Base-by-base conservation (phyloP, 2,329 filamentous ascomycete genomes). In the Hymenoscyphus linearis region DNA sequence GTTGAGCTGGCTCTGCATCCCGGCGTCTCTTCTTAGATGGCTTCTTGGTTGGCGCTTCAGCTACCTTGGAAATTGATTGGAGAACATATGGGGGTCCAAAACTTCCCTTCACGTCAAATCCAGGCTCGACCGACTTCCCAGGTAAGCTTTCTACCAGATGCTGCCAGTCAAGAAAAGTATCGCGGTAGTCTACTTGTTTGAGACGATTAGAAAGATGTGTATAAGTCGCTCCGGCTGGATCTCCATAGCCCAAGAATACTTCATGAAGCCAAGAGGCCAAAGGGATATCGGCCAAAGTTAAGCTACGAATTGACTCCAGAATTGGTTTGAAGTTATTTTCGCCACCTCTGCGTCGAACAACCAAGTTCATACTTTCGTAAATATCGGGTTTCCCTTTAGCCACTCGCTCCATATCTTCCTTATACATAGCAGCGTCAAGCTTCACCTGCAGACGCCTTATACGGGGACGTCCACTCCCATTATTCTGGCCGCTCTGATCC, bases 291-390 rank as follows among this genome's bases (percentile, higher is more conserved):
- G 92, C 92, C 36, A 96, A 80, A 1, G 91, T 89, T 34, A 99
- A 82, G 65, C 85, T 90, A 71, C 89, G 90, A 71, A 99, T 96
- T 1, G 93, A 96, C 69, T 97, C 90, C 37, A 99, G 80, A 10
- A 99, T 87, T 10, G 93, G 87, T 71, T 91, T 96, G 80, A 99
- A 99, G 75, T 99, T 99, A 77, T 99, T 99, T 75, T 99, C 95
- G 62, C 93, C 83, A 31, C 90, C 88, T 72, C 85, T 88, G 67
- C 95, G 84, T 61, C 95, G 87, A 57, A 96, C 82, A 59, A 99
- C 79, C 47, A 98, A 77, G 71, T 99, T 99, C 70, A 99, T 86
- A 36, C 81, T 82, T 53, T 90, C 87, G 74, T 97, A 97, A 4
- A 96, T 80, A 69, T 96, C 89, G 0, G 84, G 79, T 69, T 89